Evolutionary conservation across 2,329 filamentous ascomycete genomes (phyloP).

Genomic region (Plectosphaerella cucumerina): DNA sequence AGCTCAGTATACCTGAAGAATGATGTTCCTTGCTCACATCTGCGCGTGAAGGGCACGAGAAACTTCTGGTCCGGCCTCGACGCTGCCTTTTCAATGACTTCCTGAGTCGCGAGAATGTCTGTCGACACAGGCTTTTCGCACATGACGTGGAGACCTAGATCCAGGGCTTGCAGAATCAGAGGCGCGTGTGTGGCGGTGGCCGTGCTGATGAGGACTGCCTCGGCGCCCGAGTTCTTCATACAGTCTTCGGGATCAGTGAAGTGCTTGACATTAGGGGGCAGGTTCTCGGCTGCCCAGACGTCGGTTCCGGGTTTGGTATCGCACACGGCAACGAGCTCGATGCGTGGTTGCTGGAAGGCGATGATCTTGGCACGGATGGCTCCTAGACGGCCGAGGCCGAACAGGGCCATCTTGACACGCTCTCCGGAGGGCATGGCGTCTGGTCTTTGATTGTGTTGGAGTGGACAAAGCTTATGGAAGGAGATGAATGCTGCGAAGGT

Average conservation of each 20-base stretch:
- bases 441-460: no score
- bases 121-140: slow-evolving; percentile 18
- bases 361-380: slow-evolving; percentile 26
- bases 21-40: slow-evolving; percentile 8
- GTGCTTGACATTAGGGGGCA: slow-evolving; percentile 16
- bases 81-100: slow-evolving; percentile 13
- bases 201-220: slow-evolving; percentile 23
- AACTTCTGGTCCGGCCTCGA: slow-evolving; percentile 15
- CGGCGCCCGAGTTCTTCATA: slow-evolving; percentile 20
- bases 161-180: slow-evolving; percentile 17
- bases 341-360: slow-evolving; percentile 26
- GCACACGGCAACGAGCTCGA: slow-evolving; percentile 27
- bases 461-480: no score
- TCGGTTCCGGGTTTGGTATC: slow-evolving; percentile 25
- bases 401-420: slow-evolving; percentile 16
- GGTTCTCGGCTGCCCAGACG: slow-evolving; percentile 25
- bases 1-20: no score
- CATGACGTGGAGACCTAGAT: slow-evolving; percentile 16
- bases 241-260: slow-evolving; percentile 20
- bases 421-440: background rate
- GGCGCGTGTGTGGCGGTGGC: slow-evolving; percentile 23
- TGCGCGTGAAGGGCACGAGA: slow-evolving; percentile 14
- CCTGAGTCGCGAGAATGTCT: slow-evolving; percentile 14
- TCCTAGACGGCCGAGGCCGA: slow-evolving; percentile 23
- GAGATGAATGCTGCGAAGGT: no score